Base-by-base conservation (phyloP, 1,139 yeast species). In the Pichia sp. region DNA sequence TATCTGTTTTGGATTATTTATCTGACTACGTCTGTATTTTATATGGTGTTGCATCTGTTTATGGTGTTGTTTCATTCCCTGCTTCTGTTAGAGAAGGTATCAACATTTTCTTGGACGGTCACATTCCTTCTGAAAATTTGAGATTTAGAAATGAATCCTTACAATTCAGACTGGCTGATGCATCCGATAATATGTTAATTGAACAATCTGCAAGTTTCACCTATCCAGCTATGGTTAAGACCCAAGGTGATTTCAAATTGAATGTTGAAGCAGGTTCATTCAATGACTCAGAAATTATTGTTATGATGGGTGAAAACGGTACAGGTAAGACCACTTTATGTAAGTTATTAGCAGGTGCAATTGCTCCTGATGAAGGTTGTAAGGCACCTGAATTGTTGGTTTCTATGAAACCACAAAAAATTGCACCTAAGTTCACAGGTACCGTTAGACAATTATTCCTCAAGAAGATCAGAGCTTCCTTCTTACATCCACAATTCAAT, bases 221-320 rank as follows among this genome's bases (percentile, higher is more conserved):
- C 40, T 92, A 92, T 64, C 96, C 96, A 47, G 56, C 71, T 35
- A 84, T 92, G 95, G 61, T 67, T 47, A 90, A 87, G 74, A 88
- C 97, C 42, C 90, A 88, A 74, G 98, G 98, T 61, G 97, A 88
- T 67, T 92, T 92, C 84, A 79, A 77, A 60, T 75, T 92, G 64
- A 71, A 68, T 50, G 83, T 94, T 51, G 83, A 85, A 61, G 64
- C 77, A 39, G 98, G 98, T 69, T 92, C 85, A 50, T 92, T 90
- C 69, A 84, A 95, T 49, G 95, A 92, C 66, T 86, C 97, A 38
- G 98, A 92, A 71, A 92, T 92, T 59, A 77, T 92, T 62, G 98
- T 92, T 49, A 87, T 92, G 97, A 90, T 92, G 95, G 98, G 98
- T 65, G 98, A 92, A 72, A 92, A 92, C 66, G 98, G 98, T 72